phyloP scores from a whole-genome alignment of 345 rosid species.

The Rhodamnia rubescens region DNA sequence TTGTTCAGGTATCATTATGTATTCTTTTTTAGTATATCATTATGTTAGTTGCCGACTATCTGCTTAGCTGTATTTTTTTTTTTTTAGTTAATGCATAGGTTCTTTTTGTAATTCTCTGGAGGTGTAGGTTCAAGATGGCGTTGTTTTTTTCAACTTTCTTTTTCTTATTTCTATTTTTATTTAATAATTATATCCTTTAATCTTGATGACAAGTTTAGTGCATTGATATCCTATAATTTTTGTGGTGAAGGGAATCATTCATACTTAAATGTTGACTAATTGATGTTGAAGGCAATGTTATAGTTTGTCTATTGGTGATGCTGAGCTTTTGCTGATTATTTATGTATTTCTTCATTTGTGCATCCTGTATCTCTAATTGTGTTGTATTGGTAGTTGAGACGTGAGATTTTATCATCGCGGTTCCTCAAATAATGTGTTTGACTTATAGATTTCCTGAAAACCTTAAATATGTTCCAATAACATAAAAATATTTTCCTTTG shows the following conservation, averaged over 20 bases:
- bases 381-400: not conserved
- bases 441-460: not conserved
- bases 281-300: not conserved
- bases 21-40: not conserved
- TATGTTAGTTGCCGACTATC: not conserved
- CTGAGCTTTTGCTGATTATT: not conserved
- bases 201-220: not conserved
- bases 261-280: not conserved
- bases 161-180: not conserved
- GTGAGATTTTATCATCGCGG: not conserved
- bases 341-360: not conserved
- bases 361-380: not conserved
- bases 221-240: not conserved
- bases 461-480: not conserved
- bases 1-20: not conserved
- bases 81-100: not conserved
- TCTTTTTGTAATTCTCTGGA: not conserved
- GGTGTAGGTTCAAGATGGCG: not conserved
- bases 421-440: not conserved
- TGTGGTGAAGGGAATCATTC: not conserved
- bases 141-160: not conserved
- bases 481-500: slow-evolving; percentile 6
- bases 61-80: not conserved
- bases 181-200: not conserved
- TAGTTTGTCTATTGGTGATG: not conserved